Conservation (phyloP, 768 basidiomycete genomes). For the Suillus subluteus region DNA sequence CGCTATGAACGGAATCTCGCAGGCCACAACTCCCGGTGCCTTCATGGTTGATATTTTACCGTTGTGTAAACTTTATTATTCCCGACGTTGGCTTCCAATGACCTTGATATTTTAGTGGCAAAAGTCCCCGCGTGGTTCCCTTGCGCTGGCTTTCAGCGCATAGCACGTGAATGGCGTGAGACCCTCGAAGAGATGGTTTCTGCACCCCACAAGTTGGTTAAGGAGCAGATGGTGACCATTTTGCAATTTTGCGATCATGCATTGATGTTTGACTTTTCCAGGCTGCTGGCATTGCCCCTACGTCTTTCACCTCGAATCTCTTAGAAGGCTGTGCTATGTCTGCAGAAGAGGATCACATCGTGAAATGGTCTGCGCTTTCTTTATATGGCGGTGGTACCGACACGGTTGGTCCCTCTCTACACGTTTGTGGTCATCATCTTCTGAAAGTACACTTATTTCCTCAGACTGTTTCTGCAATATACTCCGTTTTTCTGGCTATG, state of each 20-base stretch:
- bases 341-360: neutral
- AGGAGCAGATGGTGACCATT: neutral
- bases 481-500: neutral
- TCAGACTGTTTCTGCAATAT: neutral
- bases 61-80: neutral
- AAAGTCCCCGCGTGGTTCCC: neutral
- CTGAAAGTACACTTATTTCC: neutral
- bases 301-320: neutral
- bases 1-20: neutral
- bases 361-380: conserved; percentile 1
- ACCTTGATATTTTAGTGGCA: neutral
- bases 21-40: neutral
- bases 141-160: neutral
- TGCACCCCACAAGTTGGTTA: neutral
- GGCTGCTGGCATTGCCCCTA: neutral
- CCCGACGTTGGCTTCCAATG: neutral
- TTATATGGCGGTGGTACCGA: neutral
- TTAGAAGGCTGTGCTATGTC: neutral
- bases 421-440: neutral
- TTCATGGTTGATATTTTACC: neutral
- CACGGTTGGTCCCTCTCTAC: neutral
- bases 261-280: neutral
- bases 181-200: neutral
- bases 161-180: neutral
- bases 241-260: neutral